Evolutionary conservation across 2,329 filamentous ascomycete genomes (phyloP).

Genomic region (Fusarium pseudocircinatum): DNA sequence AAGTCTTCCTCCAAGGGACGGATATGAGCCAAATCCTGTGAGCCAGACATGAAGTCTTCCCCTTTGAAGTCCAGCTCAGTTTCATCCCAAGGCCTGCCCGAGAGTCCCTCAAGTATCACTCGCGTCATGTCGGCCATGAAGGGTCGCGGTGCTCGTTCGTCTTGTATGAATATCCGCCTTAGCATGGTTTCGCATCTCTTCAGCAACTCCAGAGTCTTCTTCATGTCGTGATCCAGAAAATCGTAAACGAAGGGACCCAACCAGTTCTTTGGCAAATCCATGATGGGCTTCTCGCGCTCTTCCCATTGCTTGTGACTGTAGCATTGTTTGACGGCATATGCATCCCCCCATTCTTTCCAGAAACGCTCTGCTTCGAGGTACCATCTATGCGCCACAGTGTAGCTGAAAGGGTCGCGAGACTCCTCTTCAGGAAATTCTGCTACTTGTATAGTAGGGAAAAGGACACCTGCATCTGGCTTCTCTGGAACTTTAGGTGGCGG

Average conservation of each 20-base stretch:
- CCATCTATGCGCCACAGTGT: conserved; percentile 40
- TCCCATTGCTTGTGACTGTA: conserved; percentile 7
- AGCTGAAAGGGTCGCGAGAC: conserved; percentile 42
- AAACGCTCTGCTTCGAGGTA: conserved; percentile 25
- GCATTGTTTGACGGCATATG: conserved; percentile 29
- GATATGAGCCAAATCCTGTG: conserved; percentile 11
- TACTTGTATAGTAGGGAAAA: conserved; percentile 35
- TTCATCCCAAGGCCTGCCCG: neutral
- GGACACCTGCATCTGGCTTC: conserved; percentile 34
- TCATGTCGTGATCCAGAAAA: conserved; percentile 40
- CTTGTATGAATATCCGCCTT: conserved; percentile 8
- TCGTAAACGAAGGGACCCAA: conserved; percentile 35
- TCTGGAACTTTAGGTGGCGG: conserved; percentile 37
- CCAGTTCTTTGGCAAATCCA: conserved; percentile 41
- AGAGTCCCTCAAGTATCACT: conserved; percentile 17
- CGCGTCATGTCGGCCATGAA: conserved; percentile 27
- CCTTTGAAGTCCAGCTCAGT: conserved; percentile 15
- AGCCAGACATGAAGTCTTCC: conserved; percentile 4
- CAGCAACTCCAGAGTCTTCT: conserved; percentile 23
- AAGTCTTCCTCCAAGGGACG: conserved; percentile 39
- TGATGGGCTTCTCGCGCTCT: conserved; percentile 18
- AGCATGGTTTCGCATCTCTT: conserved; percentile 19
- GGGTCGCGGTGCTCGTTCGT: conserved; percentile 21
- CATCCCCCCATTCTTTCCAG: conserved; percentile 33
- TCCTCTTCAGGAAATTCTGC: conserved; percentile 35